Percentiles rank a stretch among this genome's conserved stretches.
Evolutionary conservation across 2,329 filamentous ascomycete species (phyloP).

Genomic region (Trichoderma atrobrunneum): DNA sequence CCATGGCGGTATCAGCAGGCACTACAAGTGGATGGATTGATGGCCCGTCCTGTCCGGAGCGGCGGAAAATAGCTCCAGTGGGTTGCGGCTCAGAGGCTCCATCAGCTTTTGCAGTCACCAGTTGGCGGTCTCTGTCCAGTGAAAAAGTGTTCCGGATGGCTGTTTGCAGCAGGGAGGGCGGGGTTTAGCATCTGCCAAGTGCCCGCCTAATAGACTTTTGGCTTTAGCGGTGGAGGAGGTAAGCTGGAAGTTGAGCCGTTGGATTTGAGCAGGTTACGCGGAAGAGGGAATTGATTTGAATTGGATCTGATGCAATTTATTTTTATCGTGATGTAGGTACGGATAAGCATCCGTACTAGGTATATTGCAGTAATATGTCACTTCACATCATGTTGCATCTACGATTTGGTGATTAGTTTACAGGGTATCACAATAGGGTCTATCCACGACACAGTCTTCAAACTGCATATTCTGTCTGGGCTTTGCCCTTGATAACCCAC

Average conservation of each 20-base stretch:
- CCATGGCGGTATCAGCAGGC: background rate
- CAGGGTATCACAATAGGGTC: background rate
- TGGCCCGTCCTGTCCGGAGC: constrained; percentile 6
- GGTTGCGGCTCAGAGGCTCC: constrained; percentile 7
- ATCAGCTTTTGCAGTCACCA: background rate
- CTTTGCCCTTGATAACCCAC: background rate
- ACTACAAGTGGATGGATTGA: constrained; percentile 1
- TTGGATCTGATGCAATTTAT: background rate
- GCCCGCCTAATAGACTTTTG: constrained; percentile 10
- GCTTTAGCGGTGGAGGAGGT: background rate
- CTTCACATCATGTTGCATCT: background rate
- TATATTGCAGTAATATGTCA: background rate
- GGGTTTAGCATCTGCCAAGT: background rate
- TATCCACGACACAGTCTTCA: background rate
- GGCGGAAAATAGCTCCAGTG: constrained; percentile 11
- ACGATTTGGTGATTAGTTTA: background rate
- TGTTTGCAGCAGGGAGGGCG: constrained; percentile 5
- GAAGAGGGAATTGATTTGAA: background rate
- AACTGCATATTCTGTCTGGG: background rate
- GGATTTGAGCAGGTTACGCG: background rate
- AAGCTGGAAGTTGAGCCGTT: background rate
- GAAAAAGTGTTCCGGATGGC: background rate
- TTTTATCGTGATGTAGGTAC: background rate
- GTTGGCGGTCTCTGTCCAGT: background rate
- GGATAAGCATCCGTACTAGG: background rate